Percentiles rank a stretch among this genome's conserved stretches.
phyloP scores from a whole-genome alignment of 2,329 filamentous ascomycete genomes.

The Fusarium tricinctum region DNA sequence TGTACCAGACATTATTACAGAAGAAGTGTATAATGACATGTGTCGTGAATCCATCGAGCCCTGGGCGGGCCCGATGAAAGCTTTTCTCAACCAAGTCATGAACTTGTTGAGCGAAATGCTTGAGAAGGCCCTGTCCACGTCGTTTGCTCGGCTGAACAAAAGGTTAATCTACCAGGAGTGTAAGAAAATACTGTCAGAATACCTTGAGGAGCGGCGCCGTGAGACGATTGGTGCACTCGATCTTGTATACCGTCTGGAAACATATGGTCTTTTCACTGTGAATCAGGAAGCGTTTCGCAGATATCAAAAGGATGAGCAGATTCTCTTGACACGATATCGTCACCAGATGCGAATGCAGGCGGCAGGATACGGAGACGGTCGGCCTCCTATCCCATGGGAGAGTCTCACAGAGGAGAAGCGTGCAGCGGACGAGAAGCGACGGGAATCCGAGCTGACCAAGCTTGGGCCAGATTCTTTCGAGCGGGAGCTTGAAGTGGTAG shows the following conservation, averaged over 20 bases:
- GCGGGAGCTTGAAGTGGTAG: constrained; percentile 72
- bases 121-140: constrained; percentile 60
- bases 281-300: constrained; percentile 63
- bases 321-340: constrained; percentile 62
- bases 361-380: constrained; percentile 50
- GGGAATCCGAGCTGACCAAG: constrained; percentile 59
- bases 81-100: constrained; percentile 64
- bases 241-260: constrained; percentile 67
- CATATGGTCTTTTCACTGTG: constrained; percentile 69
- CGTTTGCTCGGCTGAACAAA: constrained; percentile 63
- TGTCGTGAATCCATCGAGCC: constrained; percentile 69
- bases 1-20: constrained; percentile 70
- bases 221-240: constrained; percentile 57
- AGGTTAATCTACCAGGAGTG: constrained; percentile 65
- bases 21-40: constrained; percentile 71
- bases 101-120: constrained; percentile 63
- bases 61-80: constrained; percentile 69
- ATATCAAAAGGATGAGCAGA: constrained; percentile 62
- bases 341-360: constrained; percentile 65
- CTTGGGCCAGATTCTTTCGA: constrained; percentile 71
- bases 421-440: constrained; percentile 58
- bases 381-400: constrained; percentile 57
- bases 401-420: constrained; percentile 65
- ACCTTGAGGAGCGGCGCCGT: constrained; percentile 58
- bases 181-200: constrained; percentile 58